These are phyloP conservation scores for Tetrastigma voinierianum DNA, from an alignment of 164 flowering plant species.

Conservation along the genomic window DNA sequence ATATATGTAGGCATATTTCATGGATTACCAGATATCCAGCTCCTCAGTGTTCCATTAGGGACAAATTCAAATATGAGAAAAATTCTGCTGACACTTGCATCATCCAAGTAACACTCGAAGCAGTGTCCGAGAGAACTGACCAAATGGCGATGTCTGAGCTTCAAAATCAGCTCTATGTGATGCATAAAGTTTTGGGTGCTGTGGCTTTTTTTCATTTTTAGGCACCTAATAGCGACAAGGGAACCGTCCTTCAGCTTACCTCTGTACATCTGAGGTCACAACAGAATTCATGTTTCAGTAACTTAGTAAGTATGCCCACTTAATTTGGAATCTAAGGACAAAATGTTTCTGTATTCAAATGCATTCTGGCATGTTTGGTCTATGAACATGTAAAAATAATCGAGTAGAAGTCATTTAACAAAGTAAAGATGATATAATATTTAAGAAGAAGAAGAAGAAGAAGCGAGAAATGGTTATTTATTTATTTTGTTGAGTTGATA, in stretches of 20 bases:
- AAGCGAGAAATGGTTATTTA: too few species aligned
- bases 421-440: too few species aligned
- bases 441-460: too few species aligned
- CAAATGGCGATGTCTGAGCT: slow-evolving; percentile 86
- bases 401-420: too few species aligned
- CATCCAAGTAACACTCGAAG: slow-evolving; percentile 89
- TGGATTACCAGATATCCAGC: slow-evolving; percentile 70
- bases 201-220: slow-evolving; percentile 67
- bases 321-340: too few species aligned
- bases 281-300: neutral
- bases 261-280: slow-evolving; percentile 69
- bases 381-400: too few species aligned
- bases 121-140: slow-evolving; percentile 95
- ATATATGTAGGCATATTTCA: neutral
- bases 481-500: too few species aligned
- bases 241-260: slow-evolving; percentile 78
- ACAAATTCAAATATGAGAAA: slow-evolving; percentile 86
- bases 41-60: slow-evolving; percentile 74
- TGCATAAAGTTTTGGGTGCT: slow-evolving; percentile 61
- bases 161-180: slow-evolving; percentile 76
- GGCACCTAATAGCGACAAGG: slow-evolving; percentile 76
- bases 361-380: too few species aligned
- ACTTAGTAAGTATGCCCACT: neutral
- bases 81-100: slow-evolving; percentile 84
- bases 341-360: too few species aligned